Base-by-base conservation (phyloP, 768 basidiomycete genomes). In the Mycena crocata region DNA sequence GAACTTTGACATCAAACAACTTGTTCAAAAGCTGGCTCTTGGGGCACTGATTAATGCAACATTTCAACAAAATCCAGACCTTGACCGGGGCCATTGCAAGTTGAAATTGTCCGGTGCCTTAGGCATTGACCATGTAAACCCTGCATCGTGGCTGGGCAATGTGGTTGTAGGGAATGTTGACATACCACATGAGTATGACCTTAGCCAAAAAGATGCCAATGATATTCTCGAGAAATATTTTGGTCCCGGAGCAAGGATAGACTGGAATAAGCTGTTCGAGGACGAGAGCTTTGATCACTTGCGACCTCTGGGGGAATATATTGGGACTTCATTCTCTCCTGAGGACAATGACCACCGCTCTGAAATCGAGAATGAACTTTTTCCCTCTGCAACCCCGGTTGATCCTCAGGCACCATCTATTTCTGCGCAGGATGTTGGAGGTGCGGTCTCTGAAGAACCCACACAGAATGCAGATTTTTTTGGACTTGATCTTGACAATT, bases 111-210 rank as follows among this genome's bases (percentile, higher is more conserved):
- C 0, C 30, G 54, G 39, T 6, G 54, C 54, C 8, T 26, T 55
- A 7, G 54, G 54, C 9, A 37, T 55, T 28, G 54, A 55, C 37
- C 54, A 55, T 55, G 37, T 55, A 3, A 55, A 55, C n/a, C 54
- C 54, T 14, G 26, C 14, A 40, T 55, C 54, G 3, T 55, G 54
- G 37, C 28, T 2, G 7, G 54, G 37, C 7, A 30, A 55, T 40
- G 17, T 28, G 2, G 26, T 35, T 28, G 54, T 55, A 19, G 39
- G 39, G 4, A 19, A 55, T 40, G 54, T 55, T 26, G 26, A 55
- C 9, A 13, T 54, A 26, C n/a, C 7, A n/a, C 23, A 24, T 10
- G 12, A n/a, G 23, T 54, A 35, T 34, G n/a, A 35, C 14, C 12
- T 23, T 10, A 35, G 51, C 6, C 24, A 12, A 10, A 13, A 14